Percentiles rank a stretch among this genome's conserved stretches.
Evolutionary conservation across 257 asterid species (phyloP).

Genomic region (Petunia secreta): DNA sequence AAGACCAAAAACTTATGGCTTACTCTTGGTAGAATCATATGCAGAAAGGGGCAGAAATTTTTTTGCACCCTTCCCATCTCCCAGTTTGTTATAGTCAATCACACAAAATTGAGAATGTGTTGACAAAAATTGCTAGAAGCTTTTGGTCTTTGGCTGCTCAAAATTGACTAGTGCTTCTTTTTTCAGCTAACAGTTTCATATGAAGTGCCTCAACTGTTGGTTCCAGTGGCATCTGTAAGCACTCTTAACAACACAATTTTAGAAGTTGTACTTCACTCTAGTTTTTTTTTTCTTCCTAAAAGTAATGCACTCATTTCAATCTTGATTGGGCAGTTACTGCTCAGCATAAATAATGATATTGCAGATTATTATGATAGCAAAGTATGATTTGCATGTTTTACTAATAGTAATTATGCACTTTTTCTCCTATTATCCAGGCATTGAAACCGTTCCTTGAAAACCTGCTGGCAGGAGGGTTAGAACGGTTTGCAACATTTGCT

Average conservation of each 20-base stretch:
- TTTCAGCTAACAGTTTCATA: slow-evolving; percentile 92
- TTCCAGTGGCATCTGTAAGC: slow-evolving; percentile 94
- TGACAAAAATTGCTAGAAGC: neutral
- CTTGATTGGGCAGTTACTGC: slow-evolving; percentile 1
- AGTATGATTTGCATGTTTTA: neutral
- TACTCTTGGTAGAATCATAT: neutral
- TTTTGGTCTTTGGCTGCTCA: neutral
- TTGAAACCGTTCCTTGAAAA: slow-evolving; percentile 76
- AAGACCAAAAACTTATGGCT: neutral
- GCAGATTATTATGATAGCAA: neutral
- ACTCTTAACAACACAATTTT: neutral
- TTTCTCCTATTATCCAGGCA: slow-evolving; percentile 53
- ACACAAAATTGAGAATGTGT: neutral
- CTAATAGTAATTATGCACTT: neutral
- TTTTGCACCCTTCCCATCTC: neutral
- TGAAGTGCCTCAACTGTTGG: slow-evolving; percentile 85
- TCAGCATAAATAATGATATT: neutral
- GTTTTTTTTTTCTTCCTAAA: neutral
- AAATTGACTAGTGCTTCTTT: slow-evolving; percentile 25
- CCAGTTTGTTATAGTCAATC: neutral
- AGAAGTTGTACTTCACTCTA: neutral
- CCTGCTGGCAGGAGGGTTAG: slow-evolving; percentile 70
- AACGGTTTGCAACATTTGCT: slow-evolving; percentile 62
- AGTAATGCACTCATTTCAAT: neutral
- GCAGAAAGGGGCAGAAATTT: neutral